A percentile compares a stretch with the other conserved stretches of the same genome.
phyloP scores from a whole-genome alignment of 768 basidiomycete species.

The Suillus variegatus region DNA sequence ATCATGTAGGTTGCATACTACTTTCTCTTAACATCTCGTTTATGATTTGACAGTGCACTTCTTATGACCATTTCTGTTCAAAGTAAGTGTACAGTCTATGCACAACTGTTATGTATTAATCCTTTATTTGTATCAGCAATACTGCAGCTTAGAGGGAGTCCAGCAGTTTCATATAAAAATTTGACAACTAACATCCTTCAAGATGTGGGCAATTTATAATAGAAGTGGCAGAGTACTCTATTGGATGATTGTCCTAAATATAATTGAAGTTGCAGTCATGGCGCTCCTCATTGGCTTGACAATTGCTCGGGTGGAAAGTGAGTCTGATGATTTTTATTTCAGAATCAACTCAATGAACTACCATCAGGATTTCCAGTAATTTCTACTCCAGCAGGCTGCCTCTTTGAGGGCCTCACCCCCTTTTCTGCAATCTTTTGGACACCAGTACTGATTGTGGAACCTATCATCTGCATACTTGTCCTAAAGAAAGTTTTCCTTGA shows the following conservation, averaged over 20 bases:
- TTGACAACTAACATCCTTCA: neutral
- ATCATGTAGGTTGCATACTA: conserved; percentile 7
- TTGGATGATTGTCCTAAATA: conserved; percentile 4
- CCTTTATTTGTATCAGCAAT: conserved; percentile 1
- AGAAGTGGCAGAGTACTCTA: conserved; percentile 7
- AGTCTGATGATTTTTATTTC: neutral
- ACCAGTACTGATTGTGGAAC: conserved; percentile 24
- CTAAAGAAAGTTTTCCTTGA: conserved; percentile 18
- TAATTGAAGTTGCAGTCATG: conserved; percentile 8
- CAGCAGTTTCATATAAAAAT: neutral
- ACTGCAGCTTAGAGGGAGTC: conserved; percentile 10
- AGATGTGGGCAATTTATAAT: conserved; percentile 16
- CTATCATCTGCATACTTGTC: conserved; percentile 24
- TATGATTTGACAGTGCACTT: conserved; percentile 9
- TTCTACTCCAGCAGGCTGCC: conserved; percentile 24
- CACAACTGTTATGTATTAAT: neutral
- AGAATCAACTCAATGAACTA: neutral
- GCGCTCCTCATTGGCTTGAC: conserved; percentile 11
- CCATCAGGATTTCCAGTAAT: conserved; percentile 19
- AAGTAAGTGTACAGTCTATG: neutral
- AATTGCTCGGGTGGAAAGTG: conserved; percentile 9
- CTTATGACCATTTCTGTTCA: conserved; percentile 16
- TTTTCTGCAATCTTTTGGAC: conserved; percentile 26
- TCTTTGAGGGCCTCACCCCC: conserved; percentile 18
- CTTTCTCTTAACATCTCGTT: neutral